These are phyloP conservation scores for Saccharomycopsis oosterbeekiorum DNA, from an alignment of 805 yeast species.

Conservation along the genomic window DNA sequence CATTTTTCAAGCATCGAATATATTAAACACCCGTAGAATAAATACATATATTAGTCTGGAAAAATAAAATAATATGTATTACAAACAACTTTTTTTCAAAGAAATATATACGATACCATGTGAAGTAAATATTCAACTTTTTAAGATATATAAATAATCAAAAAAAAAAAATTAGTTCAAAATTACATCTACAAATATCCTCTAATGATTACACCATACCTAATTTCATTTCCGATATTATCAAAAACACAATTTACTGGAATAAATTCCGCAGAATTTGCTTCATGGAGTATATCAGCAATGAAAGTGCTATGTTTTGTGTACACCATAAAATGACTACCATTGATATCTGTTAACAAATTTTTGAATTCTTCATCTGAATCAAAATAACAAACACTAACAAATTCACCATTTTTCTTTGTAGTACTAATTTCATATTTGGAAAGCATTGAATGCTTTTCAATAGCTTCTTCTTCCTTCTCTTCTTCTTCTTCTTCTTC, in stretches of 20 bases:
- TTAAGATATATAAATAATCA: no score
- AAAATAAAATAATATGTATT: no score
- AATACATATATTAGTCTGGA: no score
- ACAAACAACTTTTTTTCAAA: no score
- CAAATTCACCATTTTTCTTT: constrained; percentile 10
- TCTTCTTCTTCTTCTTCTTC: constrained; percentile 28
- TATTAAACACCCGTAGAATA: no score
- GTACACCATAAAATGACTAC: constrained; percentile 9
- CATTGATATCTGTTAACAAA: background rate
- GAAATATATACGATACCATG: no score
- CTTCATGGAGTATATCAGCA: background rate
- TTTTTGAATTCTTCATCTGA: background rate
- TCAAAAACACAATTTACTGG: constrained; percentile 13
- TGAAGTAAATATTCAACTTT: no score
- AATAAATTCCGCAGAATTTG: constrained; percentile 9
- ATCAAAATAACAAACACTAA: constrained; percentile 4
- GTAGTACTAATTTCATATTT: constrained; percentile 2
- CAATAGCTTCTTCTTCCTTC: constrained; percentile 21
- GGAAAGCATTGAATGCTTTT: background rate
- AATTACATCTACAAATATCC: background rate
- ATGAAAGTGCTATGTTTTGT: background rate
- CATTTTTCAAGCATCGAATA: background rate
- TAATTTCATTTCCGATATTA: constrained; percentile 9
- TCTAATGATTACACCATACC: constrained; percentile 11
- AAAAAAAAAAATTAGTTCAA: background rate